phyloP scores from a whole-genome alignment of 2,329 filamentous ascomycete species.

The Myriosclerotinia duriaeana region DNA sequence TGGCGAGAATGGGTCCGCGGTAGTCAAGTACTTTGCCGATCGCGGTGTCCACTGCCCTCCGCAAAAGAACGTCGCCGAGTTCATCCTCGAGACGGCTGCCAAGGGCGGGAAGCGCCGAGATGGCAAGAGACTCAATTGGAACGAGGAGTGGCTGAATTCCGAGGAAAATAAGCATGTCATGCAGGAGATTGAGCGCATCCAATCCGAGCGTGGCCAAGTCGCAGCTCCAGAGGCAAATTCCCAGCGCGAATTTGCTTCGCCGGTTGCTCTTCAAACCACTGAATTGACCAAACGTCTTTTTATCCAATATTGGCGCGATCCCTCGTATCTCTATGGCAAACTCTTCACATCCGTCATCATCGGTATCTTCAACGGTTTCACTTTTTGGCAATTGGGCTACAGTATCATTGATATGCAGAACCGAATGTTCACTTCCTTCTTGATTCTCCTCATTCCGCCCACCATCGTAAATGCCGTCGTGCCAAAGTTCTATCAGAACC shows the following conservation, averaged over 20 bases:
- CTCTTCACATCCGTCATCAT: constrained; percentile 70
- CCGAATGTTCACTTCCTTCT: constrained; percentile 71
- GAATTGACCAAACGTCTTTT: constrained; percentile 71
- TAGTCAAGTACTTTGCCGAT: constrained; percentile 67
- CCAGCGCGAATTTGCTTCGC: constrained; percentile 63
- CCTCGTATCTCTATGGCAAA: constrained; percentile 74
- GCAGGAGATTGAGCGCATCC: constrained; percentile 59
- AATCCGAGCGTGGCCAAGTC: constrained; percentile 41
- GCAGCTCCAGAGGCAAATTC: constrained; percentile 42
- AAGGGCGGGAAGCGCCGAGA: constrained; percentile 50
- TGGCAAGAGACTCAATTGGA: constrained; percentile 66
- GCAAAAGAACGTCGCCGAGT: constrained; percentile 65
- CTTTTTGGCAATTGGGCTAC: constrained; percentile 69
- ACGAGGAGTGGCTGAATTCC: constrained; percentile 70
- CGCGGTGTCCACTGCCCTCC: constrained; percentile 66
- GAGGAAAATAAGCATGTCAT: constrained; percentile 58
- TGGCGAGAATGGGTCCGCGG: constrained; percentile 62
- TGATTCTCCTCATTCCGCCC: constrained; percentile 62
- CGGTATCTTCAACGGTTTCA: constrained; percentile 78
- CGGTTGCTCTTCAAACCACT: constrained; percentile 60
- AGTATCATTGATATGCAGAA: constrained; percentile 69
- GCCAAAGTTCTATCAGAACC: constrained; percentile 75
- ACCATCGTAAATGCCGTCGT: constrained; percentile 72
- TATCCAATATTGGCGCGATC: constrained; percentile 71
- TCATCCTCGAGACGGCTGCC: constrained; percentile 64